Conservation (phyloP, 257 asterid genomes). For the Fraxinus americana region DNA sequence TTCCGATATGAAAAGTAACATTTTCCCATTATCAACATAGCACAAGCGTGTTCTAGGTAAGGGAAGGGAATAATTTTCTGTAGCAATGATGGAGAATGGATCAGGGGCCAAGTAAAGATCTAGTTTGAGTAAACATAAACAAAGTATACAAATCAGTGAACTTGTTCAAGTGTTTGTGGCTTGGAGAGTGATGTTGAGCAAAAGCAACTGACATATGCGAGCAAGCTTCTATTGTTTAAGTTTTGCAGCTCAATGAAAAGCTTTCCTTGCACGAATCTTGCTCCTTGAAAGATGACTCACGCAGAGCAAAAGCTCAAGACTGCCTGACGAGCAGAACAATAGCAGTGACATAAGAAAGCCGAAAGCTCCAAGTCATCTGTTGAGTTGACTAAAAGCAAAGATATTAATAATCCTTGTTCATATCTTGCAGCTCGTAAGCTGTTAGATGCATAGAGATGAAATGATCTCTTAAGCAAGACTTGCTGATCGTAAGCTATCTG, state of each 20-base stretch:
- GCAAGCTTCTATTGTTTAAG: background rate
- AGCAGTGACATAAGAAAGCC: background rate
- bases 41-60: background rate
- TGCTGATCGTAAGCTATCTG: background rate
- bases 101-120: background rate
- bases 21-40: background rate
- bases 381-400: background rate
- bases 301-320: background rate
- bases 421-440: background rate
- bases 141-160: background rate
- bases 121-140: background rate
- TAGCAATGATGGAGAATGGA: background rate
- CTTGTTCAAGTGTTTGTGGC: background rate
- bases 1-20: background rate
- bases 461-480: background rate
- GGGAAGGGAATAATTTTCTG: background rate
- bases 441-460: background rate
- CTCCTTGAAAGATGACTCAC: background rate
- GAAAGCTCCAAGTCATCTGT: background rate
- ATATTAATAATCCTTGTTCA: background rate
- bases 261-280: background rate
- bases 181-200: background rate
- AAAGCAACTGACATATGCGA: background rate
- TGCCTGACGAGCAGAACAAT: background rate
- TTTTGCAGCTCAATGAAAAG: background rate